Conservation (phyloP, 1,139 yeast species). For the Taphrina wiesneri region DNA sequence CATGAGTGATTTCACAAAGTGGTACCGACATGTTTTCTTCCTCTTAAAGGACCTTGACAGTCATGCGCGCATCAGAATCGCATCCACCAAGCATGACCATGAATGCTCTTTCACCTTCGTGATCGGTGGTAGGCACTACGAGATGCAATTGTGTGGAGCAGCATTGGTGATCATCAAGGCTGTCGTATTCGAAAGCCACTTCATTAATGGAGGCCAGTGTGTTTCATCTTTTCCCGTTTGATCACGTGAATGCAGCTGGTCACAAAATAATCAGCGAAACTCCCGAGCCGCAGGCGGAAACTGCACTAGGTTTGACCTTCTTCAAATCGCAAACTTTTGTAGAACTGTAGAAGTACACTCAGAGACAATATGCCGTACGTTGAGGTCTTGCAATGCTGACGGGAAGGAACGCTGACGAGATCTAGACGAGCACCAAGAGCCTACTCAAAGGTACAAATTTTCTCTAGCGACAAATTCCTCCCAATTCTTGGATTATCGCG, state of each 20-base stretch:
- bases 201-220: too few species aligned
- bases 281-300: not conserved
- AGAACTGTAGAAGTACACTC: not conserved
- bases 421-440: constrained; percentile 31
- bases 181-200: too few species aligned
- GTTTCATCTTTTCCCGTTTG: not conserved
- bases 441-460: constrained; percentile 27
- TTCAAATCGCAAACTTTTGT: constrained; percentile 8
- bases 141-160: too few species aligned
- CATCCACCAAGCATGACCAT: too few species aligned
- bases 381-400: not conserved
- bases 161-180: too few species aligned
- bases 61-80: too few species aligned
- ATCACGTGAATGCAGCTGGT: constrained; percentile 15
- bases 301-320: not conserved
- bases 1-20: too few species aligned
- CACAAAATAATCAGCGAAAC: constrained; percentile 12
- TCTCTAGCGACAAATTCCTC: not conserved
- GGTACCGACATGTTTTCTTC: too few species aligned
- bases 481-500: not conserved
- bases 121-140: not conserved
- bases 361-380: constrained; percentile 12
- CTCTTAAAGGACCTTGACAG: too few species aligned
- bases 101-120: too few species aligned
- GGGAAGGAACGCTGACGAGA: not conserved